phyloP scores from a whole-genome alignment of 2,329 filamentous ascomycete species.

The Neofusicoccum kwambonambiense region DNA sequence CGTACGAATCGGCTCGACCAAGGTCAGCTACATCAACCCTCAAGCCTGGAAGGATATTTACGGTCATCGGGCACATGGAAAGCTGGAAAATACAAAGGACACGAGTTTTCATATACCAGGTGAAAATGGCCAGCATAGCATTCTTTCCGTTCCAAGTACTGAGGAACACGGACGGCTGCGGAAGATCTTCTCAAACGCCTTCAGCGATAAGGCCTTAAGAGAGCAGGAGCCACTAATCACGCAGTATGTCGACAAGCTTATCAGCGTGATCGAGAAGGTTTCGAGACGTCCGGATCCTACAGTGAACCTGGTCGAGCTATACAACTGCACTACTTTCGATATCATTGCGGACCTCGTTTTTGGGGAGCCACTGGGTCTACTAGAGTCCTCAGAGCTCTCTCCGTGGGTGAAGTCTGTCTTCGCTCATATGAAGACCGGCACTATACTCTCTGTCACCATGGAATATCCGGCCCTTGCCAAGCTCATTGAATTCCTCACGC shows the following conservation, averaged over 20 bases:
- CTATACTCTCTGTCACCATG: conserved; percentile 24
- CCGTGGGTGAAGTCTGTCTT: conserved; percentile 28
- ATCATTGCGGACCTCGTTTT: conserved; percentile 28
- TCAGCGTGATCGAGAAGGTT: conserved; percentile 34
- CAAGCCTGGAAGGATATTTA: conserved; percentile 33
- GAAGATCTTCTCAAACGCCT: conserved; percentile 40
- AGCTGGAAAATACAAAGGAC: conserved; percentile 1
- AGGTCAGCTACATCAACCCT: conserved; percentile 44
- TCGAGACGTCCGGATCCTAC: not conserved
- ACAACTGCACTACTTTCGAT: conserved; percentile 27
- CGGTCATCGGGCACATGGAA: conserved; percentile 1
- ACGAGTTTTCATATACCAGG: conserved; percentile 16
- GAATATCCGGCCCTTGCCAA: not conserved
- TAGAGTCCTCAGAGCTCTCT: conserved; percentile 21
- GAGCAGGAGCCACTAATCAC: conserved; percentile 42
- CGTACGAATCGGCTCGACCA: conserved; percentile 42
- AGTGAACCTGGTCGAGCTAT: conserved; percentile 31
- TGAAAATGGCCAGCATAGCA: conserved; percentile 31
- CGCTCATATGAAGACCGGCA: not conserved
- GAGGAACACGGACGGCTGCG: conserved; percentile 41
- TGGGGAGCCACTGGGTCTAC: conserved; percentile 24
- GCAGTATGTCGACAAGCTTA: conserved; percentile 41
- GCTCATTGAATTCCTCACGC: not conserved
- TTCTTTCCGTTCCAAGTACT: conserved; percentile 33
- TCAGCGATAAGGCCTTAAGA: conserved; percentile 39